A percentile compares a stretch with the other conserved stretches of the same genome.
Conservation (phyloP, 306 rosid species). For the Cucurbita pepo region DNA sequence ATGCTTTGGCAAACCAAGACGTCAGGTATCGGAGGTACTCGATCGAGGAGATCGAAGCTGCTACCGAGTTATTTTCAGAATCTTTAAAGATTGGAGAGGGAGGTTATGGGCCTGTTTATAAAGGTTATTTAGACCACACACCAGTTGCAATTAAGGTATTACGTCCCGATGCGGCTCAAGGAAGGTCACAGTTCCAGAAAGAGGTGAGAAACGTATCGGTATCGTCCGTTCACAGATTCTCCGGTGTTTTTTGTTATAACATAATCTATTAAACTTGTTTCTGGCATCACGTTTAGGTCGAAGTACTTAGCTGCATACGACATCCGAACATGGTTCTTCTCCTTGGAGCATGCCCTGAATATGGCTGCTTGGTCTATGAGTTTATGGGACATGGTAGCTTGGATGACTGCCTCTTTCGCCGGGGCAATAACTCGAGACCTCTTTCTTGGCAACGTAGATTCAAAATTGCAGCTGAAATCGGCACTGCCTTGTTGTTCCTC, state of each 20-base stretch:
- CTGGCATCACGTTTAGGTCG: constrained; percentile 30
- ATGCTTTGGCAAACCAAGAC: constrained; percentile 33
- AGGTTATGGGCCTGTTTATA: constrained; percentile 84
- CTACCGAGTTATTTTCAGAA: constrained; percentile 46
- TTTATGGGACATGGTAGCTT: constrained; percentile 84
- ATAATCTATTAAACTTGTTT: not conserved
- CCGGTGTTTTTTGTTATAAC: not conserved
- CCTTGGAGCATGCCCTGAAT: constrained; percentile 90
- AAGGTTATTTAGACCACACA: constrained; percentile 60
- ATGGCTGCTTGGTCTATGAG: constrained; percentile 85
- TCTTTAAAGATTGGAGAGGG: constrained; percentile 86
- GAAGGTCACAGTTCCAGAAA: constrained; percentile 76
- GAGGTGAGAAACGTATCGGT: constrained; percentile 37
- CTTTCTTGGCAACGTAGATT: constrained; percentile 79
- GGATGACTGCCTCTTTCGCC: constrained; percentile 55
- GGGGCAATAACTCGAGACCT: constrained; percentile 25
- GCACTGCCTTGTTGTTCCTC: constrained; percentile 70
- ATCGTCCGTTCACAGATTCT: not conserved
- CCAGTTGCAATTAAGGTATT: constrained; percentile 81
- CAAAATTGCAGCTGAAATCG: constrained; percentile 73
- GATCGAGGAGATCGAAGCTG: constrained; percentile 76
- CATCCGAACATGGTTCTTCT: constrained; percentile 99
- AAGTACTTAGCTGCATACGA: constrained; percentile 75
- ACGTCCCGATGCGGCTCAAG: constrained; percentile 94
- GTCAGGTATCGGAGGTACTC: constrained; percentile 61